Conservation (phyloP, 495 filamentous ascomycete genomes). For the Hypoxylon subgilvum region DNA sequence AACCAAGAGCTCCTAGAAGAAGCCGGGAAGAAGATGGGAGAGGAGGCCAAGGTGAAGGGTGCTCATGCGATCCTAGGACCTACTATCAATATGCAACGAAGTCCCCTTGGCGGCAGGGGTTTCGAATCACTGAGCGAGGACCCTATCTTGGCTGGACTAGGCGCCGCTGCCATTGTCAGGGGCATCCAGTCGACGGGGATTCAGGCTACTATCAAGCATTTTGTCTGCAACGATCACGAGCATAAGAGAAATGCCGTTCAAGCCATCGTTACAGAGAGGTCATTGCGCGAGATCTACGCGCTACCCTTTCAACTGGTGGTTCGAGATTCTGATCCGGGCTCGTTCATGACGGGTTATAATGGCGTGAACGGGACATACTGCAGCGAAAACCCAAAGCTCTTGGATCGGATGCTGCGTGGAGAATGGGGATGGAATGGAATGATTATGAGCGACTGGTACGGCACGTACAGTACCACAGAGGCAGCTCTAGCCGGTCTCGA, state of each 20-base stretch:
- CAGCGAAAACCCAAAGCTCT: constrained; percentile 66
- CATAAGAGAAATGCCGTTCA: constrained; percentile 71
- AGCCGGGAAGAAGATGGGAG: constrained; percentile 67
- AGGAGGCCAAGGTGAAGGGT: constrained; percentile 73
- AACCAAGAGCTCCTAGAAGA: constrained; percentile 65
- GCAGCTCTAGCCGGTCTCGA: constrained; percentile 73
- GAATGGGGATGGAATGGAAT: constrained; percentile 76
- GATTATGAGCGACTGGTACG: constrained; percentile 77
- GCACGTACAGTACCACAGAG: constrained; percentile 71
- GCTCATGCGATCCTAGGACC: constrained; percentile 75
- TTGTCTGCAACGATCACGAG: constrained; percentile 82
- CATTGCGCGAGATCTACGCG: constrained; percentile 78
- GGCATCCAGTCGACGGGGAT: constrained; percentile 75
- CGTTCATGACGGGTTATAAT: constrained; percentile 80
- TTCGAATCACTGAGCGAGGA: constrained; percentile 81
- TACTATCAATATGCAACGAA: constrained; percentile 78
- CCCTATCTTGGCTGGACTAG: constrained; percentile 69
- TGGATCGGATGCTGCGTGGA: constrained; percentile 68
- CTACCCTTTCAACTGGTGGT: constrained; percentile 76
- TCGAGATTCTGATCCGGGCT: constrained; percentile 66
- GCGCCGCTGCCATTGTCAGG: constrained; percentile 69
- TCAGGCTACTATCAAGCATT: constrained; percentile 78
- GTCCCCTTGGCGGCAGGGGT: constrained; percentile 75
- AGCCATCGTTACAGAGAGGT: constrained; percentile 69
- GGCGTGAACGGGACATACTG: constrained; percentile 74